These are phyloP conservation scores for Lenwebbia sp. DNA, from an alignment of 345 rosid genomes.

Conservation along the genomic window DNA sequence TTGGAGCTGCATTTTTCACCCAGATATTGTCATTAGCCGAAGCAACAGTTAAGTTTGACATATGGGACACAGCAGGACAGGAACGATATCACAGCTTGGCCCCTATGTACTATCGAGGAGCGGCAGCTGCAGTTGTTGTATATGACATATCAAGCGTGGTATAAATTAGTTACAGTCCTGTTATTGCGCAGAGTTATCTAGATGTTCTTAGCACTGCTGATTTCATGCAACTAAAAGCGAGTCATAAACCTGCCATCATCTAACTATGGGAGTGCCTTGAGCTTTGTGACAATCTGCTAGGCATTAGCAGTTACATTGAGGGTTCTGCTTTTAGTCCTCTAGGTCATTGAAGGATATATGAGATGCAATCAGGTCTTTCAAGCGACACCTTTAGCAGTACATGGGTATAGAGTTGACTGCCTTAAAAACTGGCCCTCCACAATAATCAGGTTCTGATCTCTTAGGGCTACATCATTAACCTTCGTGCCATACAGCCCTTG, in stretches of 20 bases:
- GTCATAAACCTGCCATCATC: background rate
- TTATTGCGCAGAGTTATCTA: background rate
- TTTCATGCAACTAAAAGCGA: background rate
- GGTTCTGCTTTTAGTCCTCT: background rate
- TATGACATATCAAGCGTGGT: slow-evolving; percentile 35
- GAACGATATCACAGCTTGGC: slow-evolving; percentile 44
- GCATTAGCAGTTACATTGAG: background rate
- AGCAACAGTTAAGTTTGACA: slow-evolving; percentile 39
- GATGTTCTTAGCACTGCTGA: background rate
- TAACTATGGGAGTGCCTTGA: background rate
- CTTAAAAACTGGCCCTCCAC: background rate
- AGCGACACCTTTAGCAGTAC: background rate
- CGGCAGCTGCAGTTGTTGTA: slow-evolving; percentile 33
- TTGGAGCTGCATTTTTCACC: slow-evolving; percentile 47
- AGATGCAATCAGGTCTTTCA: background rate
- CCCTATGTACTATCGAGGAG: slow-evolving; percentile 46
- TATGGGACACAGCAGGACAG: slow-evolving; percentile 49
- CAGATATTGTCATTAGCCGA: slow-evolving; percentile 29
- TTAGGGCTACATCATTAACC: background rate
- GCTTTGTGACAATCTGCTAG: background rate
- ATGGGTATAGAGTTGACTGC: background rate
- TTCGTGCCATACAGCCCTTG: background rate
- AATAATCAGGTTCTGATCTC: background rate
- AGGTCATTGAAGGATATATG: background rate
- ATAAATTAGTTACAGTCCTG: background rate